phyloP scores from a whole-genome alignment of 2,329 filamentous ascomycete species.

The Neonectria neomacrospora region DNA sequence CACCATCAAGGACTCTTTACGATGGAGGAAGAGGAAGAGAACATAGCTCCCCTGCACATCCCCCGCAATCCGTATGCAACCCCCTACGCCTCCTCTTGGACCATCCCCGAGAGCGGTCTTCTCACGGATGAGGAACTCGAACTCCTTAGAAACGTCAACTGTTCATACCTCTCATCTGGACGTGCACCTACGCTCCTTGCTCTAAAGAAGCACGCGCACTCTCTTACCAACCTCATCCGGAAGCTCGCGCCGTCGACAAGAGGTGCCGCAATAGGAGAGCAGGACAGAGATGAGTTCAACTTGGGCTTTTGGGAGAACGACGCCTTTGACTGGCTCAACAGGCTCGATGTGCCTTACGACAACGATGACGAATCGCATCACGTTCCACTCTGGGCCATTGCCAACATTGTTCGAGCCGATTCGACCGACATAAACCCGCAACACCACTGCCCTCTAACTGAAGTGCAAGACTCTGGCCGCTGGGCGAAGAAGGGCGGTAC shows the following conservation, averaged over 20 bases:
- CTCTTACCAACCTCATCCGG: conserved; percentile 64
- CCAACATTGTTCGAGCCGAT: conserved; percentile 57
- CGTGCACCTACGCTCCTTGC: conserved; percentile 64
- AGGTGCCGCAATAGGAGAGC: conserved; percentile 33
- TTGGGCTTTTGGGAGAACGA: conserved; percentile 54
- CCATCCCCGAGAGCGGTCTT: conserved; percentile 38
- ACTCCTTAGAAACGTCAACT: conserved; percentile 61
- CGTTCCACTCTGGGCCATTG: conserved; percentile 57
- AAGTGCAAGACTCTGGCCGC: conserved; percentile 35
- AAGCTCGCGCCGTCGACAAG: conserved; percentile 55
- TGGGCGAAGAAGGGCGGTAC: conserved; percentile 29
- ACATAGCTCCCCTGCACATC: conserved; percentile 28
- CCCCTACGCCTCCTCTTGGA: conserved; percentile 42
- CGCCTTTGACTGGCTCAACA: conserved; percentile 67
- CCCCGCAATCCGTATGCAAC: conserved; percentile 44
- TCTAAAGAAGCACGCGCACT: conserved; percentile 70
- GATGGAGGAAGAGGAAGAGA: conserved; percentile 20
- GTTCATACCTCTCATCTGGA: conserved; percentile 66
- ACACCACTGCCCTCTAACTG: conserved; percentile 59
- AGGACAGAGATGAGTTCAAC: conserved; percentile 43
- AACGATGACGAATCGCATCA: conserved; percentile 61
- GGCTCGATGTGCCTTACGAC: conserved; percentile 60
- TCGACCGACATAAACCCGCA: conserved; percentile 55
- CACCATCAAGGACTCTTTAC: neutral
- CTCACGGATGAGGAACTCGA: conserved; percentile 35